phyloP scores from a whole-genome alignment of 2,329 filamentous ascomycete species.

The Fusarium guadeloupense region DNA sequence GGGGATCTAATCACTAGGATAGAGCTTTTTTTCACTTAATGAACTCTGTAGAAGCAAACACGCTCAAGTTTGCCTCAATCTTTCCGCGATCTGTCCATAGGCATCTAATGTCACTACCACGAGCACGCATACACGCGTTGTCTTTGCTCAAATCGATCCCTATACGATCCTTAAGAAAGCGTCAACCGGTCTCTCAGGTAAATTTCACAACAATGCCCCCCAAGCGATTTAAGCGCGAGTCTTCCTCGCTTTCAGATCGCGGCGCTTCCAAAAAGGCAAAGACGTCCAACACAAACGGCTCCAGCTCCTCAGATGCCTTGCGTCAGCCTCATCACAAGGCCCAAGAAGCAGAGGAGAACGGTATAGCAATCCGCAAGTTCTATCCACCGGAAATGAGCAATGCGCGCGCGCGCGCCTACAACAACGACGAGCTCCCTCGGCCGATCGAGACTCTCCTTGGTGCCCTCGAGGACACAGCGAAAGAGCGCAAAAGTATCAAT shows the following conservation, averaged over 20 bases:
- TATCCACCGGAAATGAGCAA: conserved; percentile 91
- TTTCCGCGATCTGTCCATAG: background rate
- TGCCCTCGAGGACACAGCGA: conserved; percentile 69
- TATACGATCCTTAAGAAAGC: background rate
- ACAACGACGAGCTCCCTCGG: conserved; percentile 71
- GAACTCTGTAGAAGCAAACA: background rate
- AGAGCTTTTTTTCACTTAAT: background rate
- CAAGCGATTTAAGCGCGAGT: conserved; percentile 44
- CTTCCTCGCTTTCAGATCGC: conserved; percentile 26
- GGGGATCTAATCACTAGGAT: background rate
- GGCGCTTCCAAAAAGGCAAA: conserved; percentile 49
- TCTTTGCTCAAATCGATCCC: background rate
- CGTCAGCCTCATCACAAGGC: conserved; percentile 58
- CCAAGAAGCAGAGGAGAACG: conserved; percentile 60
- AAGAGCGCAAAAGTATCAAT: conserved; percentile 60
- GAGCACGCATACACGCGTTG: background rate
- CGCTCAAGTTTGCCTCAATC: background rate
- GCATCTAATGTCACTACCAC: conserved; percentile 10
- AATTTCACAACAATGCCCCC: conserved; percentile 43
- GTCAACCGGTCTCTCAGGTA: background rate
- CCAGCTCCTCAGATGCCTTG: conserved; percentile 45
- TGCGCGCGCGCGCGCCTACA: conserved; percentile 78
- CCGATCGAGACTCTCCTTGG: conserved; percentile 75
- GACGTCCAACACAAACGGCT: conserved; percentile 37
- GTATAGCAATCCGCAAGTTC: conserved; percentile 76